phyloP scores from a whole-genome alignment of 805 yeast species.

The Candida oleophila region DNA sequence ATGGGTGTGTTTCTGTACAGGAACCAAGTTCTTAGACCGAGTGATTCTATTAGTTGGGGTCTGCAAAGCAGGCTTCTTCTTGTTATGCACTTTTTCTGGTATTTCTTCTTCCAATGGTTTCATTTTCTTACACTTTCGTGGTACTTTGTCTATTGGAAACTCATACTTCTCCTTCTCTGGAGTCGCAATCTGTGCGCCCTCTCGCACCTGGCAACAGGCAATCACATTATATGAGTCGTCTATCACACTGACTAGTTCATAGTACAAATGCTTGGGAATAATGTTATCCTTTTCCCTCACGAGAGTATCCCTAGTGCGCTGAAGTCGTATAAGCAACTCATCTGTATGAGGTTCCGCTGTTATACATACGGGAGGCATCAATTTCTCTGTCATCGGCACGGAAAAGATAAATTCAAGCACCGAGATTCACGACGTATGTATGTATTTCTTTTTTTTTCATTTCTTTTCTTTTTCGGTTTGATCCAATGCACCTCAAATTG shows the following conservation, averaged over 20 bases:
- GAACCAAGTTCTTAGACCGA: neutral
- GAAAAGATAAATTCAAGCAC: neutral
- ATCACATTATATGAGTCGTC: slow-evolving; percentile 4
- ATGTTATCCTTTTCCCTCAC: neutral
- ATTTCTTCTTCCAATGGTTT: neutral
- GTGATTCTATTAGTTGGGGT: neutral
- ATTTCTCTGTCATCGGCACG: neutral
- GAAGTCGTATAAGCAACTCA: slow-evolving; percentile 2
- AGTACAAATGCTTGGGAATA: neutral
- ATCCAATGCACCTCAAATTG: no score
- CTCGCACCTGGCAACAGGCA: slow-evolving; percentile 1
- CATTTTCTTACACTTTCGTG: neutral
- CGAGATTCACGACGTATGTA: neutral
- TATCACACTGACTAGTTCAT: neutral
- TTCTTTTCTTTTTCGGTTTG: no score
- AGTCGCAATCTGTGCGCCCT: neutral
- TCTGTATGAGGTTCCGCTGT: neutral
- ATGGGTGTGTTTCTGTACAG: slow-evolving; percentile 1
- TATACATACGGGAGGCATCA: neutral
- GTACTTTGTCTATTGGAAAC: neutral
- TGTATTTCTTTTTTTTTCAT: neutral
- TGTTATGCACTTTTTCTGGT: neutral
- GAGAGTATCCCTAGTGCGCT: neutral
- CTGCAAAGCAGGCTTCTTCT: neutral
- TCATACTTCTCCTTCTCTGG: neutral